Evolutionary conservation across 768 basidiomycete species (phyloP).

Genomic region (Lactarius sanguifluus): DNA sequence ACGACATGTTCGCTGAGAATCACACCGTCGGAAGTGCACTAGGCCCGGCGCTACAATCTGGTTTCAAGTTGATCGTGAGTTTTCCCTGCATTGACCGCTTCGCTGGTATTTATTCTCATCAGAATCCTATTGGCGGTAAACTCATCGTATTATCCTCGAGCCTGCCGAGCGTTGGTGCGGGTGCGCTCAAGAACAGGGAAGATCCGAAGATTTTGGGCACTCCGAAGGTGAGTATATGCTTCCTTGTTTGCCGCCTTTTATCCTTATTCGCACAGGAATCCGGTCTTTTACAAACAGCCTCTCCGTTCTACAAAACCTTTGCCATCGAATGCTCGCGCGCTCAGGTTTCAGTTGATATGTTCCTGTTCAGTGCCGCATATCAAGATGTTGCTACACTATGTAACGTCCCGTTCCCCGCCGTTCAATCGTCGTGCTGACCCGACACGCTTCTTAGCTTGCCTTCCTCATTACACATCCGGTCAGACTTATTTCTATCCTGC

Average conservation of each 20-base stretch:
- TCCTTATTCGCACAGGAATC: conserved; percentile 64
- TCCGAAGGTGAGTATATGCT: conserved; percentile 58
- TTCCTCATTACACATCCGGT: conserved; percentile 97
- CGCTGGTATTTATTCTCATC: conserved; percentile 10
- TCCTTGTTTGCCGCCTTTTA: not conserved
- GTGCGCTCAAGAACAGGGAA: conserved; percentile 92
- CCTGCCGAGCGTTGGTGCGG: conserved; percentile 84
- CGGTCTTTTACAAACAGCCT: conserved; percentile 86
- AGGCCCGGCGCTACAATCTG: conserved; percentile 93
- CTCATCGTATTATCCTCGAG: conserved; percentile 84
- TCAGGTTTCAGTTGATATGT: conserved; percentile 99
- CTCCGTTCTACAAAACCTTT: conserved; percentile 96
- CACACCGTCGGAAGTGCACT: conserved; percentile 90
- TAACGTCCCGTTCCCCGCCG: conserved; percentile 37
- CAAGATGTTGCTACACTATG: conserved; percentile 95
- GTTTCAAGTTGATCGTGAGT: conserved; percentile 88
- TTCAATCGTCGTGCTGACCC: not conserved
- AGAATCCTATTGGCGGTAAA: conserved; percentile 94
- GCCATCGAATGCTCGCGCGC: conserved; percentile 97
- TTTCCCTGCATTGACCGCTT: not conserved
- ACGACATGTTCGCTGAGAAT: conserved; percentile 98
- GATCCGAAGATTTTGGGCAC: conserved; percentile 97
- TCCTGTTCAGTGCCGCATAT: conserved; percentile 91
- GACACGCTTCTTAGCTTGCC: conserved; percentile 54
- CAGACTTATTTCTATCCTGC: conserved; percentile 98